Base-by-base conservation (phyloP, 768 basidiomycete genomes). In the Coprinellus aureogranulatus region DNA sequence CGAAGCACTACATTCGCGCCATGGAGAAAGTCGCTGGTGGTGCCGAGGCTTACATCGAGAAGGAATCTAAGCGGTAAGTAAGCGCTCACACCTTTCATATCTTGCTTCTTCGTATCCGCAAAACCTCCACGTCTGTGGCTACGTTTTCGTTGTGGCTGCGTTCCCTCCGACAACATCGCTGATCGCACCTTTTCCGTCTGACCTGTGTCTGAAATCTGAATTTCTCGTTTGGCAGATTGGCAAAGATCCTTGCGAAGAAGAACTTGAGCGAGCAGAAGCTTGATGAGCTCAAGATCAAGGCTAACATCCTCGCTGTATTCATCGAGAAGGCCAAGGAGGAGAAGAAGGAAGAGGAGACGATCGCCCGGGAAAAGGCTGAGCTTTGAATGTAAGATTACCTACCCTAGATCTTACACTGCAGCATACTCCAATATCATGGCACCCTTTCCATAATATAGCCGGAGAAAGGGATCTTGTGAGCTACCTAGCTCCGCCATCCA, bases 251-350 rank as follows among this genome's bases (percentile, higher is more conserved):
- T 57, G 73, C 76, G 65, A 96, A 94, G 72, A 86, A 88, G 49
- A 85, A 77, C n/a, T 76, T 98, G 42, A 79, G 89, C 8, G 79
- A 82, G 0, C 72, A 79, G 41, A 98, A 98, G 75, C 74, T 94
- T 42, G 97, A 99, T 68, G 94, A 98, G 75, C 87, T 98, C 67
- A 90, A 92, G 73, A 82, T 90, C 70, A 98, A 96, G 77, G 81
- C 84, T 54, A 98, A 98, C 76, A 83, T 98, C 64, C 81, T 94
- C 48, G 70, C 73, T 16, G 83, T 89, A 0, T 92, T 93, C 60
- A 60, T 68, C 31, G 71, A 73, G 61, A 74, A 80, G 61, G 68
- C 67, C 8, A 72, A 72, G 61, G 74, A 73, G 41, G 41, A 55
- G 71, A 72, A 46, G 64, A 31, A 49, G 48, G 22, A 59, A 31